A percentile compares a stretch with the other conserved stretches of the same genome.
Evolutionary conservation across 1,139 yeast genomes (phyloP).

Genomic region (Hansenula sp.): DNA sequence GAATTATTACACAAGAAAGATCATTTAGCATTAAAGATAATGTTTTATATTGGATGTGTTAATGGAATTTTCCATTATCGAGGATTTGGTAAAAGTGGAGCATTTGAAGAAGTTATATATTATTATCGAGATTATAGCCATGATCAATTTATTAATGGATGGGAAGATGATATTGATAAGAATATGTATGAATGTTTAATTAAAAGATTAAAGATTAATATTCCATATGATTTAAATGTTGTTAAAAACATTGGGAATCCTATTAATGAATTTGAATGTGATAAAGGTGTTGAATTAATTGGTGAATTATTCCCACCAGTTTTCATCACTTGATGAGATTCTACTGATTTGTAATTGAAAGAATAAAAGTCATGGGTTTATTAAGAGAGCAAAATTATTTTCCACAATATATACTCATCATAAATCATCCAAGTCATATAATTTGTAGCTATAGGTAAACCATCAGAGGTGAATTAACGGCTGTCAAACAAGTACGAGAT

Average conservation of each 20-base stretch:
- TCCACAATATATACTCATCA: too few relatives aligned
- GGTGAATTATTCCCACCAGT: too few relatives aligned
- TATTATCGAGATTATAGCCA: neutral
- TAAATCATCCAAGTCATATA: too few relatives aligned
- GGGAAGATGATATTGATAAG: neutral
- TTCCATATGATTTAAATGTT: neutral
- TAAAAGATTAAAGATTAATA: neutral
- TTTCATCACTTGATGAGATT: too few relatives aligned
- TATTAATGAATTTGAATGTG: too few relatives aligned
- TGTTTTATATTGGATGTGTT: slow-evolving; percentile 14
- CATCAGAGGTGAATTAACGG: too few relatives aligned
- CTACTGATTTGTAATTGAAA: too few relatives aligned
- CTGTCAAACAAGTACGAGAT: too few relatives aligned
- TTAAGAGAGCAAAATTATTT: too few relatives aligned
- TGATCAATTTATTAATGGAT: neutral
- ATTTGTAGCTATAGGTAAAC: too few relatives aligned
- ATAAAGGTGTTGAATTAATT: too few relatives aligned
- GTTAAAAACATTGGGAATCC: neutral
- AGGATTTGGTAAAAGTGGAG: neutral
- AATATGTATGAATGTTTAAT: neutral
- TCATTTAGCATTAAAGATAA: slow-evolving; percentile 16
- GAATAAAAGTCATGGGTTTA: too few relatives aligned
- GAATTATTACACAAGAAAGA: slow-evolving; percentile 8
- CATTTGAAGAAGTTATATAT: neutral
- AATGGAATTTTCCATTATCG: slow-evolving; percentile 1